Evolutionary conservation across 164 flowering plant species (phyloP).

Genomic region (Amborella trichopoda): DNA sequence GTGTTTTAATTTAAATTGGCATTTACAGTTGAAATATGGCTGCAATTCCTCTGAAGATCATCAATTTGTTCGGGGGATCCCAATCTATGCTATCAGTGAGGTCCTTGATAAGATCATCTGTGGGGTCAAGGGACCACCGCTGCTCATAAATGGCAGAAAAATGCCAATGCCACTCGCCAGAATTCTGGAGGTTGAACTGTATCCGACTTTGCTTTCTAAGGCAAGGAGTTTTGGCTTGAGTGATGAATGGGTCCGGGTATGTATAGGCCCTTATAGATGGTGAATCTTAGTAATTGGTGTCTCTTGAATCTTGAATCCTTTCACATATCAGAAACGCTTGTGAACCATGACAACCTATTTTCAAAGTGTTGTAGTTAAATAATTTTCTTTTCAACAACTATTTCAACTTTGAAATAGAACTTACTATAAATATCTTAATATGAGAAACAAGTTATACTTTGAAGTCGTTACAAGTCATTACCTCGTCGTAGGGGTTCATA

Average conservation of each 20-base stretch:
- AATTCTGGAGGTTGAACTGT: constrained; percentile 82
- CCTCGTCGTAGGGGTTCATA: too few relatives aligned
- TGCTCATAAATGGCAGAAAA: constrained; percentile 70
- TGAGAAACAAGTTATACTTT: too few relatives aligned
- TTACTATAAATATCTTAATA: too few relatives aligned
- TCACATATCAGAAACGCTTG: too few relatives aligned
- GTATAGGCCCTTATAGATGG: constrained; percentile 6
- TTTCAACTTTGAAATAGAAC: too few relatives aligned
- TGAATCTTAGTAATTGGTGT: not conserved
- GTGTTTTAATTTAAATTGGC: not conserved
- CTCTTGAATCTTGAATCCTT: not conserved
- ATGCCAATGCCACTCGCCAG: constrained; percentile 84
- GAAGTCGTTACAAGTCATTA: too few relatives aligned
- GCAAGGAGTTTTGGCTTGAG: constrained; percentile 92
- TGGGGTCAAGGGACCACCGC: constrained; percentile 57
- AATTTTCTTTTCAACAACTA: too few relatives aligned
- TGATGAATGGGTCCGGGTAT: constrained; percentile 82
- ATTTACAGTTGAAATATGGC: constrained; percentile 69
- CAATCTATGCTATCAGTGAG: constrained; percentile 62
- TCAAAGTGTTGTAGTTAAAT: too few relatives aligned
- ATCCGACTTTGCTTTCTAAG: constrained; percentile 89
- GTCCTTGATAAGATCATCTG: constrained; percentile 66
- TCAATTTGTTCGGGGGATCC: constrained; percentile 89
- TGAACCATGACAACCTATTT: too few relatives aligned
- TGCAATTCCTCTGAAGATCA: constrained; percentile 74